Percentiles rank a stretch among this genome's conserved stretches.
These are phyloP conservation scores for Candida vaughaniae DNA, from an alignment of 805 yeast species.

Conservation along the genomic window DNA sequence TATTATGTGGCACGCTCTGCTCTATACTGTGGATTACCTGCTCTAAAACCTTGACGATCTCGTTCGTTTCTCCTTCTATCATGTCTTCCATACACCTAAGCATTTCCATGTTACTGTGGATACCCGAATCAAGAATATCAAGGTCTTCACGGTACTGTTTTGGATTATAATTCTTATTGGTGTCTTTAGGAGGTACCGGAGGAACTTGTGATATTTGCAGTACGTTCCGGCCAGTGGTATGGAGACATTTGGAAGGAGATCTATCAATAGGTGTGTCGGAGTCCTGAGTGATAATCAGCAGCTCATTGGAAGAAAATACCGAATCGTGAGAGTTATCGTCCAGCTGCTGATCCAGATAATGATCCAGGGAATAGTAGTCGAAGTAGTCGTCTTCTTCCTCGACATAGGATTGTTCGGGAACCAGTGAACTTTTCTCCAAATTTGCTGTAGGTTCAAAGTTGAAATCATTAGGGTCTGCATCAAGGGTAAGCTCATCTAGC, in stretches of 20 bases:
- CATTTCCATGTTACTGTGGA: conserved; percentile 15
- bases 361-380: conserved; percentile 1
- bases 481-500: not conserved
- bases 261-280: not conserved
- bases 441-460: not conserved
- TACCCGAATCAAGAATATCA: conserved; percentile 8
- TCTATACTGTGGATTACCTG: conserved; percentile 15
- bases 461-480: too few relatives aligned
- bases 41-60: conserved; percentile 17
- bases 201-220: conserved; percentile 1
- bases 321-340: conserved; percentile 2
- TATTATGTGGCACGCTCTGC: conserved; percentile 22
- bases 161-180: conserved; percentile 1
- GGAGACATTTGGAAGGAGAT: too few relatives aligned
- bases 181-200: conserved; percentile 5
- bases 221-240: too few relatives aligned
- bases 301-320: conserved; percentile 1
- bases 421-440: not conserved
- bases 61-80: conserved; percentile 20
- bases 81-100: conserved; percentile 29
- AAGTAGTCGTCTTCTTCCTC: conserved; percentile 1
- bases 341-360: conserved; percentile 6
- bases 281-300: not conserved
- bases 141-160: conserved; percentile 2
- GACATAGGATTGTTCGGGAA: not conserved